Base-by-base conservation (phyloP, 768 basidiomycete species). In the Tremella yokohamensis region DNA sequence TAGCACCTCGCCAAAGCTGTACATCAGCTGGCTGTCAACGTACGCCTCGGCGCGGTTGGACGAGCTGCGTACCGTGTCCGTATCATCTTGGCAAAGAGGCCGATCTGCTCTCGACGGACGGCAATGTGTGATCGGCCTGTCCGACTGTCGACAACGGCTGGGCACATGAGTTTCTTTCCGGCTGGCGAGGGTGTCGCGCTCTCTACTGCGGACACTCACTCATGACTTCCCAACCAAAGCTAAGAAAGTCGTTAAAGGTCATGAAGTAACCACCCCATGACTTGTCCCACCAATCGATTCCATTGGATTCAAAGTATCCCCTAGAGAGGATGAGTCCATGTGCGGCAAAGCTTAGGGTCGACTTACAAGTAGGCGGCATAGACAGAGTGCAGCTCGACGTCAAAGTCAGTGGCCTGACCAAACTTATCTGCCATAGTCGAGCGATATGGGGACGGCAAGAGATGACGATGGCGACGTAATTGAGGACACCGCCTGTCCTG, bases 211-310 rank as follows among this genome's bases (percentile, higher is more conserved):
- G 13, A 22, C 24, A 56, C 70, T 63, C 44, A 72, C 70, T 60
- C 71, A 76, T 72, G 15, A 71, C 70, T 47, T 72, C 70, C 75
- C 75, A 76, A 4, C 75, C 73, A 49, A 74, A 74, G 1, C 70
- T 63, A 8, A 76, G 64, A 49, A 76, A 76, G 38, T 73, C 73
- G 52, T 69, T 69, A 55, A 76, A 76, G 1, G 71, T 66, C 7
- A 63, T 56, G 51, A 74, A 74, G 59, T 74, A 76, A 13, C 68
- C 63, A 29, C 71, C 65, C 64, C 70, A 76, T 57, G 73, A 73
- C 44, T 69, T 68, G 38, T 72, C 72, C 68, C 68, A 76, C 75
- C 75, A 74, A 38, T 68, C 67, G 26, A 60, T 58, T 12, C 55
- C 58, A 4, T 56, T 44, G 3, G 53, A 50, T 42, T 68, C 66